Base-by-base conservation (phyloP, 495 filamentous ascomycete genomes). In the Aspergillus diversus region DNA sequence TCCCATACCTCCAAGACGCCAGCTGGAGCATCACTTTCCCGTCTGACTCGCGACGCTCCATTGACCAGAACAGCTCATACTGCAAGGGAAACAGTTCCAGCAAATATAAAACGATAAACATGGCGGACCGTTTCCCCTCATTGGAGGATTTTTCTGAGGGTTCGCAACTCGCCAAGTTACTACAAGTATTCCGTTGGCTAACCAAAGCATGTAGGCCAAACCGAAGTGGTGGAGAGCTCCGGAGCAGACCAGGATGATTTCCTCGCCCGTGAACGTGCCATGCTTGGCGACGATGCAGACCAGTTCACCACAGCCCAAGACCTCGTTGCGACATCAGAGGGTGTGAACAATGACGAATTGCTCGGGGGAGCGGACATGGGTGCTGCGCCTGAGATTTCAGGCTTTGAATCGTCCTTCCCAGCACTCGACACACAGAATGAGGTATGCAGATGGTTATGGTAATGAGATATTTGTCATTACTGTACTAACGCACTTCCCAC, bases 101-200 rank as follows among this genome's bases (percentile, higher is more conserved):
- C 48, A 49, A 13, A 56, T 13, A 57, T 46, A 42, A 13, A 49
- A 21, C 11, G 32, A 5, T 33, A 65, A 83, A 53, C 32, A 99
- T 99, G 95, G 94, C 95, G 21, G 93, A 98, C 79, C 83, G 93
- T 72, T 99, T 99, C 77, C 95, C 95, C 57, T 96, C 95, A 21
- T 80, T 99, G 73, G 95, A 99, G 75, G 95, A 98, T 73, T 93
- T 98, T 76, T 90, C 94, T 71, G 92, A 89, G 58, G 94, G 94
- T 87, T 85, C 82, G 89, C 61, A 63, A 55, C 60, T 67, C 64
- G 64, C 64, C 59, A 57, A 37, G 55, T 54, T 50, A 15, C 33
- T 53, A 42, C 55, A 42, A 35, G 12, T 51, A 53, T 58, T 64
- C 37, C 51, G 57, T 57, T 52, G 57, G 61, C 65, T 75, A 69